These are phyloP conservation scores for Peribolospora kevripleyi DNA, from an alignment of 768 basidiomycete genomes.

Conservation along the genomic window DNA sequence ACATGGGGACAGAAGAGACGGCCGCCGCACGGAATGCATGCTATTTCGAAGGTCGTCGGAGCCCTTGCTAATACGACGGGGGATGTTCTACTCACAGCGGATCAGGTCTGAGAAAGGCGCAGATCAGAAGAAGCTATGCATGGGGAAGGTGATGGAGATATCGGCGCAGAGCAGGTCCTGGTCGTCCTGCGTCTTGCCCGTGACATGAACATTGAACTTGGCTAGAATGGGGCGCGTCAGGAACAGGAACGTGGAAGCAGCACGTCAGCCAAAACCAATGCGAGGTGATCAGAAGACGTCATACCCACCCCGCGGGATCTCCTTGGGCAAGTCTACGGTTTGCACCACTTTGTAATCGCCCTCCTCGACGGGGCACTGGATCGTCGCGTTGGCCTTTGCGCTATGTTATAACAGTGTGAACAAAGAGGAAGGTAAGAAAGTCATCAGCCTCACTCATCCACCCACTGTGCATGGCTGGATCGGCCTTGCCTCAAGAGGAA, in stretches of 20 bases:
- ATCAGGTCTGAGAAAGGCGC: too few relatives aligned
- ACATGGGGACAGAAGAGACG: too few relatives aligned
- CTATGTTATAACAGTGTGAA: conserved; percentile 21
- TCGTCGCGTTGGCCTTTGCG: conserved; percentile 40
- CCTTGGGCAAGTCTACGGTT: conserved; percentile 63
- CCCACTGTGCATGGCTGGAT: background rate
- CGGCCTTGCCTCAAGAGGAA: background rate
- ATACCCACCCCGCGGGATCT: conserved; percentile 50
- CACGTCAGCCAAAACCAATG: background rate
- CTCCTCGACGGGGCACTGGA: conserved; percentile 61
- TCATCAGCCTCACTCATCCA: background rate
- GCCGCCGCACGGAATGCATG: too few relatives aligned
- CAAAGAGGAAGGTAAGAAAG: background rate
- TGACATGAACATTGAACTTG: conserved; percentile 50
- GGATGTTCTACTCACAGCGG: too few relatives aligned
- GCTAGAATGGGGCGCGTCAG: conserved; percentile 26
- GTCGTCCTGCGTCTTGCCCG: conserved; percentile 45
- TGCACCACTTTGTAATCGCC: conserved; percentile 53
- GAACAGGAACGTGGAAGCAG: conserved; percentile 18
- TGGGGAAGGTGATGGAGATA: conserved; percentile 45
- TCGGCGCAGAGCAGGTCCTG: conserved; percentile 57
- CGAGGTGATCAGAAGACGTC: background rate
- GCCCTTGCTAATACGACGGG: too few relatives aligned
- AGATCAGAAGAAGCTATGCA: background rate
- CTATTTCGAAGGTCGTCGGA: too few relatives aligned